Evolutionary conservation across 1,284 basidiomycete species (phyloP).

Genomic region (Termitomyces sp.): DNA sequence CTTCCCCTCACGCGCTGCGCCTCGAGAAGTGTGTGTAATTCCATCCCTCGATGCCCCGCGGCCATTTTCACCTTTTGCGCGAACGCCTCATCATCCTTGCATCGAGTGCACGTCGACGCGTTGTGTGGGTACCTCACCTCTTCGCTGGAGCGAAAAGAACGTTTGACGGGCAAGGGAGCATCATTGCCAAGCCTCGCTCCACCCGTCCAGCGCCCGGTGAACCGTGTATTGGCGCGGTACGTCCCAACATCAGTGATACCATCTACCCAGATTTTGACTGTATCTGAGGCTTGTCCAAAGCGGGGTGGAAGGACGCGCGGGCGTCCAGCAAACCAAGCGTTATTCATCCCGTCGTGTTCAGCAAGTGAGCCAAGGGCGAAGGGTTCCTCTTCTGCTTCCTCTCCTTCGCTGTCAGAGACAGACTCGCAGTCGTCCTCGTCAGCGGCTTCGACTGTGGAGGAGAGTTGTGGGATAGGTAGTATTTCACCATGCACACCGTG

Average conservation of each 20-base stretch:
- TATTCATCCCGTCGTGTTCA: slow-evolving; percentile 33
- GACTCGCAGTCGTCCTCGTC: slow-evolving; percentile 23
- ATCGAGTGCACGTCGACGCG: not conserved
- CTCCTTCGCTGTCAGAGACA: not conserved
- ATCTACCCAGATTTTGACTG: not conserved
- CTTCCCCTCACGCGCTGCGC: slow-evolving; percentile 48
- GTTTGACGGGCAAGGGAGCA: not conserved
- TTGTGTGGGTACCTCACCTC: slow-evolving; percentile 5
- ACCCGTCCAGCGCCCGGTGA: not conserved
- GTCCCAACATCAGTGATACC: not conserved
- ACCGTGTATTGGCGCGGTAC: not conserved
- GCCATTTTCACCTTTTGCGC: not conserved
- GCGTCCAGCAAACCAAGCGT: slow-evolving; percentile 49
- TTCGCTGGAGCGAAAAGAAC: not conserved
- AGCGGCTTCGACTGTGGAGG: not conserved
- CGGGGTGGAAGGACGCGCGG: not conserved
- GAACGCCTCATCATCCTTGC: not conserved
- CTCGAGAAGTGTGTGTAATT: not conserved
- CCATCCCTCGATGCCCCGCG: not conserved
- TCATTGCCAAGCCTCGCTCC: slow-evolving; percentile 7
- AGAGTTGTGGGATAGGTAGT: not conserved
- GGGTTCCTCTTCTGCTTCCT: slow-evolving; percentile 7
- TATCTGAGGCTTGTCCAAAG: not conserved
- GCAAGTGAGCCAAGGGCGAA: not conserved
- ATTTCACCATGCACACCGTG: slow-evolving; percentile 15